phyloP scores from a whole-genome alignment of 2,329 filamentous ascomycete genomes.

The Colletotrichum lini region DNA sequence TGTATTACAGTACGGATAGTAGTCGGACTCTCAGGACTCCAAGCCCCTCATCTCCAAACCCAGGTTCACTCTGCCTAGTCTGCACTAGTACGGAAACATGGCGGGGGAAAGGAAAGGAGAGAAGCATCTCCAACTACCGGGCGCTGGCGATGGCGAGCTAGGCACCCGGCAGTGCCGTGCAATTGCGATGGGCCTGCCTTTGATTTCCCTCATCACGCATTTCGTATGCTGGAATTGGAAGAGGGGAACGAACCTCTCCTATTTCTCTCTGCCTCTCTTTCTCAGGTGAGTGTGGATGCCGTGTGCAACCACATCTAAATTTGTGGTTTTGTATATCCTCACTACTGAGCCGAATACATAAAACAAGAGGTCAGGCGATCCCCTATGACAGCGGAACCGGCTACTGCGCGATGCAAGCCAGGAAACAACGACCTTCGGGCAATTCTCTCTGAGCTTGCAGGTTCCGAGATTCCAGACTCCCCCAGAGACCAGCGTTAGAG shows the following conservation, averaged over 20 bases:
- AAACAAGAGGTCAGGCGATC: neutral
- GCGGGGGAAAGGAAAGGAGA: neutral
- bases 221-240: neutral
- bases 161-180: constrained; percentile 13
- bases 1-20: too few species aligned
- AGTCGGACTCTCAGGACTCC: neutral
- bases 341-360: neutral
- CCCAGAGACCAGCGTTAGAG: neutral
- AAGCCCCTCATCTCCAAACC: constrained; percentile 7
- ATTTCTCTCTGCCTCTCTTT: neutral
- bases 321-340: neutral
- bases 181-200: neutral
- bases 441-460: constrained; percentile 6
- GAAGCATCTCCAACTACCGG: constrained; percentile 4
- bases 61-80: neutral
- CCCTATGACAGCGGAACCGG: neutral
- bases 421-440: constrained; percentile 6
- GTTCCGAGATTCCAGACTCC: constrained; percentile 22
- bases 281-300: constrained; percentile 10
- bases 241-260: neutral
- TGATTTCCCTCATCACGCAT: neutral
- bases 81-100: constrained; percentile 1
- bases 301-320: neutral
- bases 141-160: neutral
- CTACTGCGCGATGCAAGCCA: neutral